Conservation (phyloP, 495 filamentous ascomycete genomes). For the Lasiosphaeriaceae sp. region DNA sequence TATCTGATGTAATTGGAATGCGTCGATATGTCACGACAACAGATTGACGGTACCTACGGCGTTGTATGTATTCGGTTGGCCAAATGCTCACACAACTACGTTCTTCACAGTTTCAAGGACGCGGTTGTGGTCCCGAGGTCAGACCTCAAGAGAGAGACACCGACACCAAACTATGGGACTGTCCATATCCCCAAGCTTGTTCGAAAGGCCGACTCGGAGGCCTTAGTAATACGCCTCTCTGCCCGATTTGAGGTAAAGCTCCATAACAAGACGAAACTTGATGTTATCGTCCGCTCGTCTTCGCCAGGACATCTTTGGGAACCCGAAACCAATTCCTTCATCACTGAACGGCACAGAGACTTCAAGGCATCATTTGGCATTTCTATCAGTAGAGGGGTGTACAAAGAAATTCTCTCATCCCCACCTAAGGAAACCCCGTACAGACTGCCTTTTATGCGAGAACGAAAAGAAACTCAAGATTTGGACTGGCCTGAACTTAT, state of each 20-base stretch:
- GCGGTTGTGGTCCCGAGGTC: not conserved
- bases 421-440: too few species aligned
- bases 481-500: not conserved
- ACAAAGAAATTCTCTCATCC: not conserved
- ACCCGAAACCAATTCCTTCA: not conserved
- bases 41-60: not conserved
- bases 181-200: not conserved
- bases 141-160: not conserved
- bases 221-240: not conserved
- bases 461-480: too few species aligned
- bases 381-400: not conserved
- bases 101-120: not conserved
- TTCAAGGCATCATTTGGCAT: not conserved
- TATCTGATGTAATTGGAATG: not conserved
- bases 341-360: not conserved
- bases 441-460: too few species aligned
- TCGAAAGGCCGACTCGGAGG: not conserved
- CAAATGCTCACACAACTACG: not conserved
- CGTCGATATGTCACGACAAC: not conserved
- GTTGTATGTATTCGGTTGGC: not conserved
- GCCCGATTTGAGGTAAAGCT: not conserved
- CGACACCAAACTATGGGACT: not conserved
- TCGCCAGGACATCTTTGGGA: not conserved
- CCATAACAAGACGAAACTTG: not conserved
- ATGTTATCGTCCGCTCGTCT: not conserved